phyloP scores from a whole-genome alignment of 305 asterid genomes.

The Fraxinus xanthoxyloides region DNA sequence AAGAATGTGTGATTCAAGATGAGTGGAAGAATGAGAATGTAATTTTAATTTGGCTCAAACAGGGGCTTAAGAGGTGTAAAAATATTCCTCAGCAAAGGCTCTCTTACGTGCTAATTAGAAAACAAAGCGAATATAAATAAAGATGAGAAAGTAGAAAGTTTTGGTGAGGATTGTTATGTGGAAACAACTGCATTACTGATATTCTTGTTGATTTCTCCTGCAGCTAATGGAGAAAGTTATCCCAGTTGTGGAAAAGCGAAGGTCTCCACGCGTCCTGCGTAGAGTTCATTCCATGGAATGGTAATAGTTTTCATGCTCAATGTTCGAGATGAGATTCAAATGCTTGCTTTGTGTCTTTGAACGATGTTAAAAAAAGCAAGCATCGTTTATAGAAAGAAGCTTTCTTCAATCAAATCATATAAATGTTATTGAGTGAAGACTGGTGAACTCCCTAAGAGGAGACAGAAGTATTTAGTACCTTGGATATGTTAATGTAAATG shows the following conservation, averaged over 20 bases:
- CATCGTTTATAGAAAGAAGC: background rate
- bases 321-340: constrained; percentile 18
- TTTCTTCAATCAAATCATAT: constrained; percentile 7
- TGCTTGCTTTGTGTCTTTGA: constrained; percentile 23
- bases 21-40: no score
- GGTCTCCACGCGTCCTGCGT: constrained; percentile 47
- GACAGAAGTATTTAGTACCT: background rate
- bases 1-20: no score
- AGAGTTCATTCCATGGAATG: constrained; percentile 57
- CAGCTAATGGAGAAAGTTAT: constrained; percentile 85
- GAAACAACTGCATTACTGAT: constrained; percentile 18
- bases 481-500: background rate
- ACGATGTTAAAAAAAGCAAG: constrained; percentile 15
- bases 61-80: background rate
- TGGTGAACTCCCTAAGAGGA: background rate
- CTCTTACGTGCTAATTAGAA: background rate
- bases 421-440: background rate
- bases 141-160: background rate
- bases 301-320: constrained; percentile 29
- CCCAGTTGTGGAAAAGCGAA: constrained; percentile 70
- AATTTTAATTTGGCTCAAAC: no score
- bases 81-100: background rate
- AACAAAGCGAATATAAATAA: background rate
- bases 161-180: background rate
- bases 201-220: constrained; percentile 24